Conservation (phyloP, 2,329 filamentous ascomycete species). For the Bretziella fagacearum region DNA sequence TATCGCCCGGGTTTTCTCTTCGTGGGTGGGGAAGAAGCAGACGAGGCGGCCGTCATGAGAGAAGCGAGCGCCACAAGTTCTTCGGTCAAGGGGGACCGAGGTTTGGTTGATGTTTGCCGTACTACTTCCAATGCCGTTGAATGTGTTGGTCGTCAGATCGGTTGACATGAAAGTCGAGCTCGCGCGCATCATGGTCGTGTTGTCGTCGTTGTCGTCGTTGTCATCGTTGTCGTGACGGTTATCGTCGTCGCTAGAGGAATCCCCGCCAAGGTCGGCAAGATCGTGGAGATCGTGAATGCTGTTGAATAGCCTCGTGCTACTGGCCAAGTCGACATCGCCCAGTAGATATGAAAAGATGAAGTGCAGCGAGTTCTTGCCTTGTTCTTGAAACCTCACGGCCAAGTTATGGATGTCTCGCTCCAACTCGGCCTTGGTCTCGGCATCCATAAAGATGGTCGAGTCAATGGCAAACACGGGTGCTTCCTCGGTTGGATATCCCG, state of each 20-base stretch:
- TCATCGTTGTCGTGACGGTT: neutral
- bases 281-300: constrained; percentile 32
- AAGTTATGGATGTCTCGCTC: constrained; percentile 26
- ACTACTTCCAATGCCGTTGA: neutral
- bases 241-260: constrained; percentile 68
- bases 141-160: constrained; percentile 30
- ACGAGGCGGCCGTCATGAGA: constrained; percentile 45
- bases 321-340: constrained; percentile 43
- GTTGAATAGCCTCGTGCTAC: constrained; percentile 44
- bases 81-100: constrained; percentile 38
- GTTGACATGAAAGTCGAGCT: constrained; percentile 44
- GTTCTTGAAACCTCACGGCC: constrained; percentile 35
- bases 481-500: constrained; percentile 39
- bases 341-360: constrained; percentile 45
- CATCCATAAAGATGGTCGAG: constrained; percentile 44
- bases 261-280: constrained; percentile 44
- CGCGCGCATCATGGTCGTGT: constrained; percentile 36
- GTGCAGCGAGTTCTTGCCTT: constrained; percentile 45
- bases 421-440: constrained; percentile 31
- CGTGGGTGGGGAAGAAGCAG: constrained; percentile 53
- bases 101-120: constrained; percentile 34
- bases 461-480: constrained; percentile 43
- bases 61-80: constrained; percentile 44
- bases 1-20: constrained; percentile 37
- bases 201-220: constrained; percentile 34